Base-by-base conservation (phyloP, 208 protist genomes). In the Balamuthia mandrillaris region DNA sequence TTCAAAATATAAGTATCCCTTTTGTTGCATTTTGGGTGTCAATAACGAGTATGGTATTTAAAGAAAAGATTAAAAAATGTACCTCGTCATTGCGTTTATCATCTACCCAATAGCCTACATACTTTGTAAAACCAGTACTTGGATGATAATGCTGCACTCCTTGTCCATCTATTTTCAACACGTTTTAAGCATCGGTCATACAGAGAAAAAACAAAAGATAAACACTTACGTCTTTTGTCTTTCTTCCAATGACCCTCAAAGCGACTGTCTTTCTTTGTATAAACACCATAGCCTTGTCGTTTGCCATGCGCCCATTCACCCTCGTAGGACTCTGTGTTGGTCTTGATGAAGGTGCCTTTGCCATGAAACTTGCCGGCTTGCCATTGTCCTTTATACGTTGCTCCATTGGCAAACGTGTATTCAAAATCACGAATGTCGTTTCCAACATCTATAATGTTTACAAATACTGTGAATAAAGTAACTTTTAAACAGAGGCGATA, bases 11-110 rank as follows among this genome's bases (percentile, higher is more conserved):
- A 77, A 45, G 24, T 77, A 77, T 21, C 47, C 47, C 47, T 24
- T 24, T 54, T n/a, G n/a, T n/a, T n/a, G n/a, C n/a, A n/a, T n/a
- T n/a, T n/a, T n/a, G n/a, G n/a, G n/a, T n/a, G n/a, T n/a, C n/a
- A n/a, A n/a, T n/a, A n/a, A n/a, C n/a, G n/a, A n/a, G n/a, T n/a
- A n/a, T n/a, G n/a, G n/a, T n/a, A n/a, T n/a, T n/a, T n/a, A n/a
- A n/a, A n/a, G n/a, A n/a, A n/a, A n/a, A n/a, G n/a, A n/a, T n/a
- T n/a, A n/a, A n/a, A n/a, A n/a, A n/a, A n/a, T 14, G 14, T 54
- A 54, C 66, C 42, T 77, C 66, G 44, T 77, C 66, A 33, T 77
- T 39, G 9, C 66, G 37, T 45, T 54, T 77, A 45, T 77, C 66
- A 29, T 77, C 41, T 7, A 77, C 66, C 66, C 66, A 77, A 39